phyloP scores from a whole-genome alignment of 257 asterid genomes.

The Capsicum chinense region DNA sequence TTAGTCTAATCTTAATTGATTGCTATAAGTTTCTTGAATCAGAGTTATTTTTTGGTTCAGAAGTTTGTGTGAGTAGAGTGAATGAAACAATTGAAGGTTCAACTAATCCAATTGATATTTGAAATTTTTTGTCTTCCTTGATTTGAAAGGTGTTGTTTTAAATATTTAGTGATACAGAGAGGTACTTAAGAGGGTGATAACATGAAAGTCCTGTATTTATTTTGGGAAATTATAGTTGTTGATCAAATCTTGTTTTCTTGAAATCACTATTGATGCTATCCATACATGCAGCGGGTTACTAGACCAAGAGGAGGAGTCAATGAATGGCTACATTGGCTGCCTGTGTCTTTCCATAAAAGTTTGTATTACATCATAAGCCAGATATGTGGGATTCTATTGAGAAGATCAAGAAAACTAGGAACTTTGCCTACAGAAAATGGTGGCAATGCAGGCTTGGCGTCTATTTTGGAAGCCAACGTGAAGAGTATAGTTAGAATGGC shows the following conservation, averaged over 20 bases:
- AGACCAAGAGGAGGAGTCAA: conserved; percentile 96
- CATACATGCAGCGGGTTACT: conserved; percentile 73
- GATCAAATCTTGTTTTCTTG: neutral
- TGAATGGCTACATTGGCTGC: conserved; percentile 95
- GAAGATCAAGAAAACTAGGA: conserved; percentile 48
- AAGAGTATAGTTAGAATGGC: conserved; percentile 81
- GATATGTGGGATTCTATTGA: conserved; percentile 54
- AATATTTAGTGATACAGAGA: conserved; percentile 20
- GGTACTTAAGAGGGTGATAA: neutral
- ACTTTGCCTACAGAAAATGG: conserved; percentile 59
- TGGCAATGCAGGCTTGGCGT: conserved; percentile 62
- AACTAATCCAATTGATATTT: neutral
- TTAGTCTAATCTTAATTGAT: neutral
- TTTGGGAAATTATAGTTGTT: neutral
- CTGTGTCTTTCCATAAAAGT: conserved; percentile 83
- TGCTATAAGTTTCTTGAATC: neutral
- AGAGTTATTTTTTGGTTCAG: neutral
- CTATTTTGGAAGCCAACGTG: conserved; percentile 87
- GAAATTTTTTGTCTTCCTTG: conserved; percentile 5
- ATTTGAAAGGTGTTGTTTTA: neutral
- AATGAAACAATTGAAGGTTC: neutral
- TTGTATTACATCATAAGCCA: conserved; percentile 64
- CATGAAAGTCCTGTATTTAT: neutral
- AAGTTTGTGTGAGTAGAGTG: neutral
- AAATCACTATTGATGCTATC: conserved; percentile 20